phyloP scores from a whole-genome alignment of 306 rosid species.

The Acmispon strigosus region DNA sequence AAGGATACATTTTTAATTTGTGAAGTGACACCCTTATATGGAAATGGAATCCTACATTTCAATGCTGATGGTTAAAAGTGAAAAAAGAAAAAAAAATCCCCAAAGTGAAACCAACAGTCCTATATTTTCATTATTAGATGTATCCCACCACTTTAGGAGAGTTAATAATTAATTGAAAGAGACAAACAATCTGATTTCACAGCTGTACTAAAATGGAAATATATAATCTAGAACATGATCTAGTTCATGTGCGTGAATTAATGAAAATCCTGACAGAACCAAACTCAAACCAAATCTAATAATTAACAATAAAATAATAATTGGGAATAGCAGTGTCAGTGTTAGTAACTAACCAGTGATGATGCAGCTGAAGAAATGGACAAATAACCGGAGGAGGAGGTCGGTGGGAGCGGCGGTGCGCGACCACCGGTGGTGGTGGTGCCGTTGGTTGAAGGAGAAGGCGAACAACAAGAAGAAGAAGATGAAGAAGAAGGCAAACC shows the following conservation, averaged over 20 bases:
- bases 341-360: slow-evolving; percentile 38
- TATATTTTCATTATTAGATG: background rate
- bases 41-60: background rate
- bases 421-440: background rate
- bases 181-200: background rate
- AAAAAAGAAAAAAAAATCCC: background rate
- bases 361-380: slow-evolving; percentile 71
- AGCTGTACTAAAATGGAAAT: background rate
- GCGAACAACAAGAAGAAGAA: background rate
- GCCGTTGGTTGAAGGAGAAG: slow-evolving; percentile 18
- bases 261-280: no score
- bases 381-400: slow-evolving; percentile 63
- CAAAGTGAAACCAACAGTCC: background rate
- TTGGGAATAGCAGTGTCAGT: background rate
- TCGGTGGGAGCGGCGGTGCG: slow-evolving; percentile 29
- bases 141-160: background rate
- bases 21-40: no score
- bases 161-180: background rate
- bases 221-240: background rate
- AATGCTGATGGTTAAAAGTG: background rate
- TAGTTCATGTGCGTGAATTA: background rate
- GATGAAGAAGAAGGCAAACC: slow-evolving; percentile 28
- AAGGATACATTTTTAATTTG: no score
- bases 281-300: no score
- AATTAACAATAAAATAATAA: background rate